Conservation (phyloP, 2,329 filamentous ascomycete species). For the Curvularia sp. region DNA sequence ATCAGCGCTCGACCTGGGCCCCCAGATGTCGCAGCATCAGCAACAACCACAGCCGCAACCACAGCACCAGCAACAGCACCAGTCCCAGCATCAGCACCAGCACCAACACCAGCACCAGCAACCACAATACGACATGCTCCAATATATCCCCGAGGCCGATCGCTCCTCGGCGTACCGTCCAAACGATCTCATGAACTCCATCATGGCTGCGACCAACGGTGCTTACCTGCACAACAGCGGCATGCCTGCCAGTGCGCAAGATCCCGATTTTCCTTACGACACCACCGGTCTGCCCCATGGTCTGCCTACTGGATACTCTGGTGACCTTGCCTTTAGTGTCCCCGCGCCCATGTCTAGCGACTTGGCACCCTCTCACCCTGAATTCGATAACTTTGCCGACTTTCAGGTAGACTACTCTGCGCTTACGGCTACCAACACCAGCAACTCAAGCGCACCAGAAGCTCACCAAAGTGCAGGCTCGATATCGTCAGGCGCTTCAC, state of each 20-base stretch:
- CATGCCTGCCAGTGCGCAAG: constrained; percentile 36
- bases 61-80: constrained; percentile 24
- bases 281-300: constrained; percentile 28
- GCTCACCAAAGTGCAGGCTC: constrained; percentile 42
- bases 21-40: constrained; percentile 40
- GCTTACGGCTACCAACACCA: constrained; percentile 33
- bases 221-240: constrained; percentile 43
- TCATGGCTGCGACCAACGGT: constrained; percentile 47
- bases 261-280: constrained; percentile 38
- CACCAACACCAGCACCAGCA: constrained; percentile 31
- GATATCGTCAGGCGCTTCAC: constrained; percentile 45
- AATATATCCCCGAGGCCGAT: constrained; percentile 46
- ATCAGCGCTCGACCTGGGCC: constrained; percentile 42
- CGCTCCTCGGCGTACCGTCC: constrained; percentile 37
- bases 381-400: constrained; percentile 38
- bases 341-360: constrained; percentile 34
- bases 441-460: constrained; percentile 34
- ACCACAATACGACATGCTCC: constrained; percentile 46
- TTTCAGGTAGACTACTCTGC: constrained; percentile 37
- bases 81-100: constrained; percentile 39
- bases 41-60: constrained; percentile 43
- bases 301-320: constrained; percentile 31
- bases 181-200: constrained; percentile 47
- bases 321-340: constrained; percentile 38
- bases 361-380: constrained; percentile 30